Evolutionary conservation across 2,329 filamentous ascomycete genomes (phyloP).

Genomic region (Ophiostoma ulmi): DNA sequence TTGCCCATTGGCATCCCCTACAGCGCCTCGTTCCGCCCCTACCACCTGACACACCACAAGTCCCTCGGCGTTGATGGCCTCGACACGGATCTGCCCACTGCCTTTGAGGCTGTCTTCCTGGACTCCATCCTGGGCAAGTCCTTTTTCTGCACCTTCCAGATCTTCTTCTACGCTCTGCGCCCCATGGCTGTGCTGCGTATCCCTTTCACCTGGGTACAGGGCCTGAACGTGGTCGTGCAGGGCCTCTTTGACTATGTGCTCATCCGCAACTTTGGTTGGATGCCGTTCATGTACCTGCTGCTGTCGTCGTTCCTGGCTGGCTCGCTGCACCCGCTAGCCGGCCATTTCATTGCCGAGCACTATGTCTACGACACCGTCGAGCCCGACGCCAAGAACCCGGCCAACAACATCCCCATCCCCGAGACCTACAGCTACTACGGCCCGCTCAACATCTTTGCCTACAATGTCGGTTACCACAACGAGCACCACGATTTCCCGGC

Average conservation of each 20-base stretch:
- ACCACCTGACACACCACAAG: constrained; percentile 98
- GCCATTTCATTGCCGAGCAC: constrained; percentile 98
- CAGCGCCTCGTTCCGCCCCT: constrained; percentile 85
- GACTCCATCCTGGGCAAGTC: constrained; percentile 94
- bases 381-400: constrained; percentile 50
- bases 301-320: constrained; percentile 90
- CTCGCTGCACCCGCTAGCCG: constrained; percentile 86
- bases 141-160: constrained; percentile 99
- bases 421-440: constrained; percentile 99
- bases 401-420: constrained; percentile 63
- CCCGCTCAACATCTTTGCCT: constrained; percentile 82
- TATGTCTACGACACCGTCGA: constrained; percentile 69
- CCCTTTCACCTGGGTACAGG: constrained; percentile 79
- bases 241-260: constrained; percentile 70
- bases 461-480: constrained; percentile 97
- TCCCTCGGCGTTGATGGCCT: constrained; percentile 93
- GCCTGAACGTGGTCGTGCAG: constrained; percentile 74
- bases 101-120: constrained; percentile 84
- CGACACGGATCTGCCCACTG: constrained; percentile 91
- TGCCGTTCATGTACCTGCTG: constrained; percentile 75
- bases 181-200: constrained; percentile 92
- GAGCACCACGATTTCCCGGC: constrained; percentile 99
- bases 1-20: constrained; percentile 94
- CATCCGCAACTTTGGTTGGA: constrained; percentile 53
- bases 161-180: constrained; percentile 94